A percentile compares a stretch with the other conserved stretches of the same genome.
Evolutionary conservation across 2,329 filamentous ascomycete species (phyloP).

Genomic region (Penicillium griseofulvum): DNA sequence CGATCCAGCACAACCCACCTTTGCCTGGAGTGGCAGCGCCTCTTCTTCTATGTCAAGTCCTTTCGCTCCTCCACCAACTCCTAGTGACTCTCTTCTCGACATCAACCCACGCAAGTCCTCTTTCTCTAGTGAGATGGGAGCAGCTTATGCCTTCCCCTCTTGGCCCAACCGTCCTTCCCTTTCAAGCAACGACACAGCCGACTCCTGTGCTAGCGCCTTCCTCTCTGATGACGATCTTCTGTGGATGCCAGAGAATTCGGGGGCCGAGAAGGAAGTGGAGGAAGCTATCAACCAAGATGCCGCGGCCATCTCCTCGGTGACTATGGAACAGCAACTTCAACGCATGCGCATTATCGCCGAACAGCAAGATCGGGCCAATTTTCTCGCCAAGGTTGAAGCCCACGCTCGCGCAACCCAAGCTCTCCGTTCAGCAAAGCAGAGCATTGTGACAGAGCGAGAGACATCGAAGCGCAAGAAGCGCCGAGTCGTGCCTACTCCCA

Average conservation of each 20-base stretch:
- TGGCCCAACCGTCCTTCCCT: slow-evolving; percentile 45
- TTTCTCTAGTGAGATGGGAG: slow-evolving; percentile 41
- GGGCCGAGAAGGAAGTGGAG: slow-evolving; percentile 27
- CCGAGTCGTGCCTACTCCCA: slow-evolving; percentile 25
- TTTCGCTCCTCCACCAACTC: slow-evolving; percentile 41
- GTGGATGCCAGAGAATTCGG: slow-evolving; percentile 31
- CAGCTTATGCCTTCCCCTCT: slow-evolving; percentile 44
- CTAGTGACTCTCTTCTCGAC: slow-evolving; percentile 39
- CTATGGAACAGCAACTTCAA: slow-evolving; percentile 42
- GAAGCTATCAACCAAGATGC: slow-evolving; percentile 27
- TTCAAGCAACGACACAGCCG: slow-evolving; percentile 31
- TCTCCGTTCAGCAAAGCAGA: slow-evolving; percentile 35
- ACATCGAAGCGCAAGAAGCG: slow-evolving; percentile 32
- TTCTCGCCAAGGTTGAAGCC: slow-evolving; percentile 42
- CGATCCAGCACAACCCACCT: slow-evolving; percentile 22
- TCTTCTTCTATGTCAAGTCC: slow-evolving; percentile 34
- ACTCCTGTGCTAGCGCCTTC: slow-evolving; percentile 37
- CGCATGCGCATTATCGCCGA: slow-evolving; percentile 36
- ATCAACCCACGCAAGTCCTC: slow-evolving; percentile 44
- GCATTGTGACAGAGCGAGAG: slow-evolving; percentile 23
- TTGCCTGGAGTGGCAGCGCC: slow-evolving; percentile 24
- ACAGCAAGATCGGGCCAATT: slow-evolving; percentile 39
- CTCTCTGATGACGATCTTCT: slow-evolving; percentile 46
- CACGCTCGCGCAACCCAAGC: slow-evolving; percentile 43
- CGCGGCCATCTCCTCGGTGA: slow-evolving; percentile 28